phyloP scores from a whole-genome alignment of 768 basidiomycete species.

The Xerocomellus dryophilus region DNA sequence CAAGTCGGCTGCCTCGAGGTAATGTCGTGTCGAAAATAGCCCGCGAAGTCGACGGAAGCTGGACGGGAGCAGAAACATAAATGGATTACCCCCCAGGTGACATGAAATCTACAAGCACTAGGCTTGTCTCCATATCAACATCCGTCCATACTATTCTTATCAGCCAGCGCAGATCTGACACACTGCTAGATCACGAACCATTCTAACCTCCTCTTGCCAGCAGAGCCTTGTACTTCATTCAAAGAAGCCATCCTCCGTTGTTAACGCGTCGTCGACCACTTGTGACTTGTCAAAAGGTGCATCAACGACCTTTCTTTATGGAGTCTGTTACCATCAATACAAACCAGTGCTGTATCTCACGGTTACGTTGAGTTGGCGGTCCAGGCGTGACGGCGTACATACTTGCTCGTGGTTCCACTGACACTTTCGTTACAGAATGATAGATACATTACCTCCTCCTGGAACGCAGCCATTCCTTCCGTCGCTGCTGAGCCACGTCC shows the following conservation, averaged over 20 bases:
- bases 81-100: neutral
- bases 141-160: neutral
- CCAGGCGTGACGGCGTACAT: no score
- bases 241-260: neutral
- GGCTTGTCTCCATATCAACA: conserved; percentile 24
- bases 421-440: conserved; percentile 10
- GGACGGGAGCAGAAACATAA: neutral
- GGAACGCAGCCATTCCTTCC: conserved; percentile 52
- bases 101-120: no score
- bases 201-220: neutral
- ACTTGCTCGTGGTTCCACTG: neutral
- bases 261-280: neutral
- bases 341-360: conserved; percentile 20
- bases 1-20: conserved; percentile 31
- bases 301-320: neutral
- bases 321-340: conserved; percentile 22
- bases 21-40: conserved; percentile 25
- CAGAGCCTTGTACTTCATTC: neutral
- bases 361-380: neutral
- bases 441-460: conserved; percentile 31
- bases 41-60: conserved; percentile 9
- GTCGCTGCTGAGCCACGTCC: conserved; percentile 46
- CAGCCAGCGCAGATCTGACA: conserved; percentile 4
- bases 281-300: conserved; percentile 1
- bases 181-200: neutral